Evolutionary conservation across 148 eudicot genomes (phyloP).

Genomic region (Polygonum aviculare): DNA sequence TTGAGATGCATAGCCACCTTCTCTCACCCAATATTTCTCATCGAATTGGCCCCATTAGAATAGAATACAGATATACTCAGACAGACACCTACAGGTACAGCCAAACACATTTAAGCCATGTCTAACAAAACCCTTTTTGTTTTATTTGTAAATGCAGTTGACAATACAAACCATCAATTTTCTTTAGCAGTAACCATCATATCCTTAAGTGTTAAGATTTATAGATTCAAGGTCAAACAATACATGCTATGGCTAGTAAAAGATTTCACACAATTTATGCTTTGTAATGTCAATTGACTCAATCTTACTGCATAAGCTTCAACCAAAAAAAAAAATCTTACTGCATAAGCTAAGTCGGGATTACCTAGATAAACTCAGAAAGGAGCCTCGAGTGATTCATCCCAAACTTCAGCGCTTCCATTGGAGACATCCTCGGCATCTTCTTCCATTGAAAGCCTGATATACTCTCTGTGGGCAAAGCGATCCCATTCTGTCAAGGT

Average conservation of each 20-base stretch:
- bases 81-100: constrained; percentile 1
- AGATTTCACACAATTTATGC: background rate
- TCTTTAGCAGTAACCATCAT: background rate
- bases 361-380: constrained; percentile 42
- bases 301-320: background rate
- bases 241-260: constrained; percentile 18
- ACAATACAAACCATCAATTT: background rate
- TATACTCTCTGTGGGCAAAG: constrained; percentile 94
- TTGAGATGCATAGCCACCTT: constrained; percentile 2
- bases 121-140: background rate
- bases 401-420: constrained; percentile 99
- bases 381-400: constrained; percentile 96
- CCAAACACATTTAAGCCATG: background rate
- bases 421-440: constrained; percentile 97
- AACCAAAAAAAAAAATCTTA: too few relatives aligned
- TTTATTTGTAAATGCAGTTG: background rate
- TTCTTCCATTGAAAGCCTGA: constrained; percentile 98
- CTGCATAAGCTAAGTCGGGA: background rate
- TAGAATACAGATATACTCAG: background rate
- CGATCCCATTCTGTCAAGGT: constrained; percentile 97
- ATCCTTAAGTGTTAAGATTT: background rate
- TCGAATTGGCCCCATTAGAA: background rate
- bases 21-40: background rate
- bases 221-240: background rate
- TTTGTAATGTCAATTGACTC: constrained; percentile 22